A percentile compares a stretch with the other conserved stretches of the same genome.
These are phyloP conservation scores for Sphaerulina musiva DNA, from an alignment of 2,329 filamentous ascomycete genomes.

Conservation along the genomic window DNA sequence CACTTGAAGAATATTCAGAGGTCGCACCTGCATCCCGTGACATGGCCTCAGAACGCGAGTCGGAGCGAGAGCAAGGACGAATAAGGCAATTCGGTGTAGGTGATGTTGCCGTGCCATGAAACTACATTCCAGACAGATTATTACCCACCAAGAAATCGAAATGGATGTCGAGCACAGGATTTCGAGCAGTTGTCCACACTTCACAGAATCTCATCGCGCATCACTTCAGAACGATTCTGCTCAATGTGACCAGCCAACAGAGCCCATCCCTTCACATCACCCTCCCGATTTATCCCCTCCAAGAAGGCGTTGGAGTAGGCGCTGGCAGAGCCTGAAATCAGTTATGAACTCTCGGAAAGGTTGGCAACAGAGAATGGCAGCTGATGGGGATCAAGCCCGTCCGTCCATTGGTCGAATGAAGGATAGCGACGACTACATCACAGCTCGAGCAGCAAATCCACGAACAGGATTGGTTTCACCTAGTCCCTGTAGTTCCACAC, in stretches of 20 bases:
- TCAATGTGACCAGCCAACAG: conserved; percentile 3
- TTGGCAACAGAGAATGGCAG: neutral
- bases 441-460: conserved; percentile 32
- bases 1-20: neutral
- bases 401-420: conserved; percentile 29
- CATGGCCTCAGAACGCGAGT: neutral
- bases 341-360: conserved; percentile 20
- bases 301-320: conserved; percentile 13
- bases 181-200: conserved; percentile 13
- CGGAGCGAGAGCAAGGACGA: neutral
- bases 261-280: neutral
- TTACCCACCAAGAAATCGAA: neutral
- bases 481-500: conserved; percentile 24
- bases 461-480: conserved; percentile 33
- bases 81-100: neutral
- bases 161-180: conserved; percentile 8
- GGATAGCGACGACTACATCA: conserved; percentile 35
- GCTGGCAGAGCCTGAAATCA: conserved; percentile 10
- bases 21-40: neutral
- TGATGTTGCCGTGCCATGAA: conserved; percentile 14
- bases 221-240: conserved; percentile 4
- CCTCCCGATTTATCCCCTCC: conserved; percentile 20
- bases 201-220: conserved; percentile 11
- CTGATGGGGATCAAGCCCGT: neutral
- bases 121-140: conserved; percentile 13